phyloP scores from a whole-genome alignment of 2,329 filamentous ascomycete genomes.

The Diaporthe vexans region DNA sequence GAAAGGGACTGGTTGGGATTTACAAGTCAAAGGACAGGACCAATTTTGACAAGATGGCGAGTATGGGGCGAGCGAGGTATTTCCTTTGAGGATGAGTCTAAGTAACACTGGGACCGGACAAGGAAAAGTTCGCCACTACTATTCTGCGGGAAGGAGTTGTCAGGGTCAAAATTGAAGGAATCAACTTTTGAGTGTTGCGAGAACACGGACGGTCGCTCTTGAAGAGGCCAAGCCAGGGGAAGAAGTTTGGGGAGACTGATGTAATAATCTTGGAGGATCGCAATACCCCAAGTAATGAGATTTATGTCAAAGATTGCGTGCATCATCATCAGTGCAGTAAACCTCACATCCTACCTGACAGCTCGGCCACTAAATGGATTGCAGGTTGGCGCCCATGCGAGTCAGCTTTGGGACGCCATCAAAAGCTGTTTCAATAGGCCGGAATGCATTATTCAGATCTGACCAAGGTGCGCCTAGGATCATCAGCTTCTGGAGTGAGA shows the following conservation, averaged over 20 bases:
- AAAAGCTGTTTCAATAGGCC: background rate
- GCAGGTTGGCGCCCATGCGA: no score
- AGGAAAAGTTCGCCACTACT: conserved; percentile 11
- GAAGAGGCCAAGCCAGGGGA: background rate
- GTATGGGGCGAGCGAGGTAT: background rate
- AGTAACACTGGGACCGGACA: conserved; percentile 4
- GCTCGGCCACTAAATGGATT: background rate
- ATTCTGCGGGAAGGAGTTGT: conserved; percentile 9
- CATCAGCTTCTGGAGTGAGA: background rate
- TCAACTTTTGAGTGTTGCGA: background rate
- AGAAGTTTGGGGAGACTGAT: conserved; percentile 1
- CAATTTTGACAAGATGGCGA: background rate
- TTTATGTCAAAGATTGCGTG: background rate
- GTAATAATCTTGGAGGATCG: background rate
- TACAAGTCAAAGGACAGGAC: background rate
- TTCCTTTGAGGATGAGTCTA: conserved; percentile 7
- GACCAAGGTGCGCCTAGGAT: background rate
- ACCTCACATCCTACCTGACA: background rate
- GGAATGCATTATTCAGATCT: background rate
- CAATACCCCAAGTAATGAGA: background rate
- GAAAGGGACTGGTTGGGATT: background rate
- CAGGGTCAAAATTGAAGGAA: background rate
- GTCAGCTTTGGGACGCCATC: background rate
- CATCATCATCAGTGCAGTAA: background rate
- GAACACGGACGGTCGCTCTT: background rate